Base-by-base conservation (phyloP, 1,284 basidiomycete species). In the Cutaneotrichosporon cyanovorans region DNA sequence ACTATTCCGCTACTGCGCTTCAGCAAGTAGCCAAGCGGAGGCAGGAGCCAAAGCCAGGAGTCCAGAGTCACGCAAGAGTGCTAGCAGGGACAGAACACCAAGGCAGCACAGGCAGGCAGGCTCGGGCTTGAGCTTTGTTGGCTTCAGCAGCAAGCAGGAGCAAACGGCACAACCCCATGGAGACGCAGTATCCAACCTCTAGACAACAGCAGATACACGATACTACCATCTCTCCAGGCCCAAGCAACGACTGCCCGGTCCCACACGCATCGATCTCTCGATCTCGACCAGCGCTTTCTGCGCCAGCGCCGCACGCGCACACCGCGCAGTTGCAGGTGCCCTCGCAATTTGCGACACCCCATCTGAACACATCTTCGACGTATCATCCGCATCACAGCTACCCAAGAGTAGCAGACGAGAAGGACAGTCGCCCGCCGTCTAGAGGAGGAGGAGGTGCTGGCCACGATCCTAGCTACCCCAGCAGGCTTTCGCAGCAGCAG, bases 131-230 rank as follows among this genome's bases (percentile, higher is more conserved):
- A 28, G 25, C 25, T 28, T 28, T n/a, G n/a, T n/a, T n/a, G n/a
- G n/a, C n/a, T n/a, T n/a, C n/a, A n/a, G n/a, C n/a, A n/a, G n/a
- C n/a, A n/a, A n/a, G n/a, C n/a, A n/a, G n/a, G n/a, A n/a, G 12
- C 25, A 7, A 28, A 12, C 25, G 25, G 25, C 25, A 28, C 25
- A 28, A 28, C 25, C 40, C 36, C 46, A 47, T 47, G 46, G 46
- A 47, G 40, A 42, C 46, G 40, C 46, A 47, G 34, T 42, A 47
- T 31, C 34, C 40, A 33, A 30, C 46, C 30, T 23, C 37, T 37
- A 42, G 36, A 38, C 28, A 38, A 30, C n/a, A 20, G 25, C 39
- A 40, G 33, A n/a, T 31, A 35, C 20, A 32, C 40, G 30, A 35
- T 32, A 41, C 25, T 28, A 28, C 25, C n/a, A n/a, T n/a, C 25